Base-by-base conservation (phyloP, 1,284 basidiomycete species). In the Rhodotorula sp. region DNA sequence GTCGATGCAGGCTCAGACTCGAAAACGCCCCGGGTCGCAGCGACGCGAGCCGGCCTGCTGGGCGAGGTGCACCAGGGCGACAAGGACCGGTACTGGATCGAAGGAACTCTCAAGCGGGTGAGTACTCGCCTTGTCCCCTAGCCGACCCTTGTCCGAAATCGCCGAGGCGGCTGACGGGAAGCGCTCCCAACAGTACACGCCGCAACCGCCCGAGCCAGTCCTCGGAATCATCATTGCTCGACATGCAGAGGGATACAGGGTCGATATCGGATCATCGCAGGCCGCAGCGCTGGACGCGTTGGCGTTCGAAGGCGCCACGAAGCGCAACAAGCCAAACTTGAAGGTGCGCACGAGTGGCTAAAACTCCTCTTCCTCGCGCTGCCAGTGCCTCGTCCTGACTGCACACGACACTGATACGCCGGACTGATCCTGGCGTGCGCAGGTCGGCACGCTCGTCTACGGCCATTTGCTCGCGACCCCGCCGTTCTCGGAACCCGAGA, bases 401-500 rank as follows among this genome's bases (percentile, higher is more conserved):
- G 34, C 6, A n/a, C 38, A 23, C 16, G 31, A 43, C 38, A 8
- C 18, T 59, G 5, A 31, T 43, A 19, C 31, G 16, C 2, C 2
- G 10, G 38, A 12, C 38, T 43, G 38, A 12, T 14, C 38, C 47
- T 14, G 5, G 16, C 19, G 5, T 23, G 61, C 3, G 23, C 74
- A 93, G 91, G 86, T 93, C 60, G 91, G 92, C 49, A 86, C 87
- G 14, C 81, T 93, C 54, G 84, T 93, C 2, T 93, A 92, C 80
- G 90, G 90, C 2, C 87, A 91, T 57, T 88, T 93, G 47, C 91
- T 90, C 16, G 82, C 93, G 34, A 91, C 92, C 21, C 90, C 92
- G 78, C 91, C 90, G 78, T 91, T 93, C 79, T 92, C 92, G 88
- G 91, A 93, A 64, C 91, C 91, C 2, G 91, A 93, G 77, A 83